A percentile compares a stretch with the other conserved stretches of the same genome.
These are phyloP conservation scores for Solanum hybrid DNA, from an alignment of 305 asterid species.

Conservation along the genomic window DNA sequence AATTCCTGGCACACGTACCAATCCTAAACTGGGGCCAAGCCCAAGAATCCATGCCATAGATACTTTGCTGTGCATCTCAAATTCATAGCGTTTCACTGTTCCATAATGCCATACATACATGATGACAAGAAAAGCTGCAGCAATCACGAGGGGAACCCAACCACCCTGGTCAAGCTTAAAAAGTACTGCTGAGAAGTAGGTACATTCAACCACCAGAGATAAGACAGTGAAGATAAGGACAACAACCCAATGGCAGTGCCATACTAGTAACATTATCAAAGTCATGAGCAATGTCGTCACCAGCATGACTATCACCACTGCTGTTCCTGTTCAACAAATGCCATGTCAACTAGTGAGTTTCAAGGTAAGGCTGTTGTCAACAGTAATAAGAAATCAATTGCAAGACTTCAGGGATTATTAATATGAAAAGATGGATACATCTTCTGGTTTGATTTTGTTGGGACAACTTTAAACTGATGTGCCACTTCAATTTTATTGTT, in stretches of 20 bases:
- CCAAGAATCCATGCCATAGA: constrained; percentile 96
- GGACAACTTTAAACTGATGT: neutral
- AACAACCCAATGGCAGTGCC: constrained; percentile 92
- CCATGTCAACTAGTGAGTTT: neutral
- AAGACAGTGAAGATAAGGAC: constrained; percentile 68
- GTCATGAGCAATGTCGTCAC: constrained; percentile 91
- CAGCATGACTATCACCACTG: constrained; percentile 92
- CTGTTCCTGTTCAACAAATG: constrained; percentile 56
- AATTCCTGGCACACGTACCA: constrained; percentile 94
- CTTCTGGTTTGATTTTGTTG: neutral
- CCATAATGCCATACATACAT: constrained; percentile 96
- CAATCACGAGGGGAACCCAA: constrained; percentile 95
- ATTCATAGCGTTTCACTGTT: constrained; percentile 73
- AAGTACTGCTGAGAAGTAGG: constrained; percentile 86
- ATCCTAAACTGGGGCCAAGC: constrained; percentile 91
- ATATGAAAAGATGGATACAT: neutral
- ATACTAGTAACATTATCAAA: constrained; percentile 77
- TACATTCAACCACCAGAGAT: constrained; percentile 71
- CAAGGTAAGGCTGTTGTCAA: neutral
- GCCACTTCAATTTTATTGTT: neutral
- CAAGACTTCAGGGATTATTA: neutral
- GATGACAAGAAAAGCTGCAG: constrained; percentile 77
- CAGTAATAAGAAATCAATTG: neutral
- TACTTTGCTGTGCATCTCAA: constrained; percentile 94
- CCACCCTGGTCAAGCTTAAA: constrained; percentile 93